phyloP scores from a whole-genome alignment of 176 grass and related monocot genomes.

The Dendrocalamus sinicus region DNA sequence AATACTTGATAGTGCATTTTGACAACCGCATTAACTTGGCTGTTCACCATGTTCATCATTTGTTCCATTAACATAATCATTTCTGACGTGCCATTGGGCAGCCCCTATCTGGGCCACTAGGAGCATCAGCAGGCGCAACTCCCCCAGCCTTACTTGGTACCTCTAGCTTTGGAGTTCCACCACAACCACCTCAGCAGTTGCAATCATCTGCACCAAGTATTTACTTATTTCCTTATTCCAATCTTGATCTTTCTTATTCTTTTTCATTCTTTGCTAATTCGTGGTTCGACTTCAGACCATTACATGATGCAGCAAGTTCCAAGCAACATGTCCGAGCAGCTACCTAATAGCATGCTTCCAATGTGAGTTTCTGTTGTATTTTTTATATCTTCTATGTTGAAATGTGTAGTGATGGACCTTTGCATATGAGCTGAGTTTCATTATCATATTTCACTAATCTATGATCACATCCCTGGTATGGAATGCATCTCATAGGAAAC shows the following conservation, averaged over 20 bases:
- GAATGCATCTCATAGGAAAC: neutral
- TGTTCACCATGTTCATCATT: slow-evolving; percentile 27
- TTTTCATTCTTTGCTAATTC: slow-evolving; percentile 39
- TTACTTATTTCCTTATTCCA: slow-evolving; percentile 32
- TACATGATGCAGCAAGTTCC: slow-evolving; percentile 77
- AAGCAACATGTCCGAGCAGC: slow-evolving; percentile 62
- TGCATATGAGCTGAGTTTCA: slow-evolving; percentile 11
- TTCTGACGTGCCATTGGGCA: slow-evolving; percentile 44
- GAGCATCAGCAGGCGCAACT: slow-evolving; percentile 47
- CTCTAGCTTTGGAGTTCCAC: slow-evolving; percentile 63
- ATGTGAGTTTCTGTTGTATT: slow-evolving; percentile 42
- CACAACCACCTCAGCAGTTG: slow-evolving; percentile 60
- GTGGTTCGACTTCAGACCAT: slow-evolving; percentile 67
- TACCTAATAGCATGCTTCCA: slow-evolving; percentile 61
- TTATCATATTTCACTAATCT: slow-evolving; percentile 20
- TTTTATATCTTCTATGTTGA: slow-evolving; percentile 15
- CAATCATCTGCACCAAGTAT: slow-evolving; percentile 72
- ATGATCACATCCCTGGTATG: slow-evolving; percentile 5
- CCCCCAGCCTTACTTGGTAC: slow-evolving; percentile 54
- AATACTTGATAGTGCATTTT: slow-evolving; percentile 21
- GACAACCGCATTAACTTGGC: neutral
- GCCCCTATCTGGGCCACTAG: slow-evolving; percentile 53
- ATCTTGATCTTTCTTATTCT: slow-evolving; percentile 2
- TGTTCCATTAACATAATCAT: slow-evolving; percentile 38
- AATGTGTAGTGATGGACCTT: slow-evolving; percentile 35